These are phyloP conservation scores for Phaeodactylum tricornutum DNA, from an alignment of 108 stramenopile species.

Conservation along the genomic window DNA sequence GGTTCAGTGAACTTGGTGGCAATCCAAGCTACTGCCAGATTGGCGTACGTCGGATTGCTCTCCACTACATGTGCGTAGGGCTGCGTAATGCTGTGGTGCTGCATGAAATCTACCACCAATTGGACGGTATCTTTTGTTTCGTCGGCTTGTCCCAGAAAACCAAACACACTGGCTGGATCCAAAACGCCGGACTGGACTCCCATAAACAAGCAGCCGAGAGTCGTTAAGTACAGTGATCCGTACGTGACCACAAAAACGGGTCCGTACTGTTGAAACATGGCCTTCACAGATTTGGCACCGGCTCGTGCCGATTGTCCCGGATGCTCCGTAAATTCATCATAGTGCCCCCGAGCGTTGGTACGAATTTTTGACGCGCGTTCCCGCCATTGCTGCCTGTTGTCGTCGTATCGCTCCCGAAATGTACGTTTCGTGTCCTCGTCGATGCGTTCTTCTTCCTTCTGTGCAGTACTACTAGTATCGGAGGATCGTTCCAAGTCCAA, in stretches of 20 bases:
- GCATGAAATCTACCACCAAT: constrained; percentile 46
- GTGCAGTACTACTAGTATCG: too few species aligned
- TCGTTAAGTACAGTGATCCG: constrained; percentile 42
- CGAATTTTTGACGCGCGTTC: constrained; percentile 3
- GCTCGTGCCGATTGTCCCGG: not conserved
- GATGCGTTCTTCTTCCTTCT: too few species aligned
- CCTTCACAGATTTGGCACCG: constrained; percentile 16
- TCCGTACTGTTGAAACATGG: constrained; percentile 52
- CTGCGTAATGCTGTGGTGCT: constrained; percentile 50
- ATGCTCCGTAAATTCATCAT: not conserved
- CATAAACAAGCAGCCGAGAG: constrained; percentile 41
- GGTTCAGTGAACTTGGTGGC: constrained; percentile 91
- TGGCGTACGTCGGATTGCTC: constrained; percentile 69
- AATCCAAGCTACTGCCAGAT: constrained; percentile 90
- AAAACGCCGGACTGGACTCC: constrained; percentile 61
- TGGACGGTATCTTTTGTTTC: constrained; percentile 35
- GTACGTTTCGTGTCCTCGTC: not conserved
- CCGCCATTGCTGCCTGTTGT: not conserved
- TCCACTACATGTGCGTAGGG: constrained; percentile 45
- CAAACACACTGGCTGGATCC: constrained; percentile 53
- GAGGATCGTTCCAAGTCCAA: too few species aligned
- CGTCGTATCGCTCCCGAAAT: not conserved
- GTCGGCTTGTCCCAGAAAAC: constrained; percentile 25
- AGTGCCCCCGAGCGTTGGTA: not conserved
- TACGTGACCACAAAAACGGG: constrained; percentile 63